phyloP scores from a whole-genome alignment of 2,329 filamentous ascomycete genomes.

The Hymenoscyphus linearis region DNA sequence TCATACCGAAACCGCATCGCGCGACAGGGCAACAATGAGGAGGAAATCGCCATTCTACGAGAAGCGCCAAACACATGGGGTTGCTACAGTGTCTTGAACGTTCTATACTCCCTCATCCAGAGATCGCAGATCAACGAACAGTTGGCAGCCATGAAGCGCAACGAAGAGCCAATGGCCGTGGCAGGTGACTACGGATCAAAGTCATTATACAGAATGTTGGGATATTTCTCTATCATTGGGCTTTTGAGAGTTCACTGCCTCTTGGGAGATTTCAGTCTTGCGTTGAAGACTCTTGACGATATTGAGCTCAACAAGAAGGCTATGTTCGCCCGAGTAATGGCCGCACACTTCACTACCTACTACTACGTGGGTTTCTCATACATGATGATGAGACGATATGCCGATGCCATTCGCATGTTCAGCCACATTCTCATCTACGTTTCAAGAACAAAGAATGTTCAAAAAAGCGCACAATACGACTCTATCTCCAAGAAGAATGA shows the following conservation, averaged over 20 bases:
- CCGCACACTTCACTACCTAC: slow-evolving; percentile 98
- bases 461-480: slow-evolving; percentile 98
- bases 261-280: slow-evolving; percentile 94
- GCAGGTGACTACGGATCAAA: slow-evolving; percentile 94
- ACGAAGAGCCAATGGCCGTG: slow-evolving; percentile 81
- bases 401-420: slow-evolving; percentile 99
- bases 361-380: slow-evolving; percentile 99
- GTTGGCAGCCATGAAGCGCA: slow-evolving; percentile 87
- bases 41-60: slow-evolving; percentile 84
- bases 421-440: slow-evolving; percentile 99
- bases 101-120: slow-evolving; percentile 98
- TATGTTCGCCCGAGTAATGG: slow-evolving; percentile 99
- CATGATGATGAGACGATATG: slow-evolving; percentile 99
- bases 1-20: slow-evolving; percentile 92
- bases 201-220: slow-evolving; percentile 95
- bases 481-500: slow-evolving; percentile 99
- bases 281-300: slow-evolving; percentile 97
- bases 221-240: slow-evolving; percentile 99
- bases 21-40: slow-evolving; percentile 75
- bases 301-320: slow-evolving; percentile 99
- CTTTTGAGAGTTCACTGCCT: slow-evolving; percentile 93
- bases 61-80: slow-evolving; percentile 99
- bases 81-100: slow-evolving; percentile 98
- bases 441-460: slow-evolving; percentile 99
- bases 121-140: slow-evolving; percentile 98